A percentile compares a stretch with the other conserved stretches of the same genome.
Evolutionary conservation across 2,329 filamentous ascomycete genomes (phyloP).

Genomic region (Neopestalotiopsis rosae): DNA sequence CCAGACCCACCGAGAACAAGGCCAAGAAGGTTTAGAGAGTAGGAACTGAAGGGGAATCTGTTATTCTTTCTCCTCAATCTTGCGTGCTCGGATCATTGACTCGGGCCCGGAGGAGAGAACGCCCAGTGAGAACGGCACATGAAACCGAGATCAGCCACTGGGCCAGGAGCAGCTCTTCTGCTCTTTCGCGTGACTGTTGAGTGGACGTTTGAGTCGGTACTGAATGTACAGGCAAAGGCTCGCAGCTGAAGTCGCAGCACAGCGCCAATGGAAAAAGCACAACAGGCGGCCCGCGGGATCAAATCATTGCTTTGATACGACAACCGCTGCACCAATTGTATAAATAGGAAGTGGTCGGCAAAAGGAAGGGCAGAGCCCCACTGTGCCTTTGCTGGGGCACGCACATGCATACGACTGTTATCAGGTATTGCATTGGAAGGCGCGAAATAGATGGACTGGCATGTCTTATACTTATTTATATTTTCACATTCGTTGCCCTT

Average conservation of each 20-base stretch:
- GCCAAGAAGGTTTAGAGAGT: conserved; percentile 24
- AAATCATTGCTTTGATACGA: background rate
- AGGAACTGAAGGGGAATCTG: background rate
- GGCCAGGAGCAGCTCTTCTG: background rate
- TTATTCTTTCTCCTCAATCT: background rate
- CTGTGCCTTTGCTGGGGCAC: background rate
- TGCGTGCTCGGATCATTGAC: background rate
- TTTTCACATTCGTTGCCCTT: background rate
- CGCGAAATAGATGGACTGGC: background rate
- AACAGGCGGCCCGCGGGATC: background rate
- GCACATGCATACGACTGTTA: background rate
- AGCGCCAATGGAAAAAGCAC: background rate
- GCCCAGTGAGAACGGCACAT: background rate
- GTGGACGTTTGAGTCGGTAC: background rate
- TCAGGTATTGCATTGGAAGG: background rate
- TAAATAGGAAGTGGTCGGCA: background rate
- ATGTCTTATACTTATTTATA: background rate
- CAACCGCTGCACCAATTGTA: background rate
- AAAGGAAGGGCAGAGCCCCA: background rate
- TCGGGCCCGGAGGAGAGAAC: background rate
- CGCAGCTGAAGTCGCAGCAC: background rate
- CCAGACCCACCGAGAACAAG: conserved; percentile 47
- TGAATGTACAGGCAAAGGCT: too few species aligned
- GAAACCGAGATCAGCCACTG: background rate
- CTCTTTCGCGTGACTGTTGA: background rate